phyloP scores from a whole-genome alignment of 768 basidiomycete species.

The Amanita subjunquillea region DNA sequence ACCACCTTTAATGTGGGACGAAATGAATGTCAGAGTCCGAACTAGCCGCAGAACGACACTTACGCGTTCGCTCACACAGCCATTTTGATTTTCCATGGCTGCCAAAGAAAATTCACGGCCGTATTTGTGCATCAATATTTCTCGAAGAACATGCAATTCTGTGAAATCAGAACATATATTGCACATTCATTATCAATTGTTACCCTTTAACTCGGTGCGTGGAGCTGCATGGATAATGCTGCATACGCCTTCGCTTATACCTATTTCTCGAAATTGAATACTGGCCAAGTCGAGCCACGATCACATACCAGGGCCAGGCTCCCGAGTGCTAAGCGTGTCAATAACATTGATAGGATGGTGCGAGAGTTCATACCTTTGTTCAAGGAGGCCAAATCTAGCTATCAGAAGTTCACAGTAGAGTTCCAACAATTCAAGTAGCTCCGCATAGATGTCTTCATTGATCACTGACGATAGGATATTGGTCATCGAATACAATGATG shows the following conservation, averaged over 20 bases:
- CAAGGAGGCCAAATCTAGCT: slow-evolving; percentile 86
- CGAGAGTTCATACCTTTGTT: slow-evolving; percentile 57
- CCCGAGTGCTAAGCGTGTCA: slow-evolving; percentile 42
- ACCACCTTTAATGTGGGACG: slow-evolving; percentile 40
- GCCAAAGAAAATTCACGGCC: slow-evolving; percentile 81
- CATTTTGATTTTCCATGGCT: slow-evolving; percentile 80
- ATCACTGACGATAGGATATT: slow-evolving; percentile 40
- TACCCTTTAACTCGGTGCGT: slow-evolving; percentile 84
- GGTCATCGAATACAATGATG: slow-evolving; percentile 2
- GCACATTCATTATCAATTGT: slow-evolving; percentile 2
- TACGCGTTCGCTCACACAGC: slow-evolving; percentile 78
- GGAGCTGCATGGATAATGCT: slow-evolving; percentile 88
- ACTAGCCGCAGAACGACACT: slow-evolving; percentile 14
- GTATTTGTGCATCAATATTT: slow-evolving; percentile 93
- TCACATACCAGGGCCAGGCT: slow-evolving; percentile 70
- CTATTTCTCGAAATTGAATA: slow-evolving; percentile 11
- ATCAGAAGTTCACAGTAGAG: slow-evolving; percentile 91
- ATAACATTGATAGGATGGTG: slow-evolving; percentile 6
- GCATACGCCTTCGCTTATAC: slow-evolving; percentile 69
- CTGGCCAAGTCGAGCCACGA: neutral
- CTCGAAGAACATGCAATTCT: slow-evolving; percentile 88
- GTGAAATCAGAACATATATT: neutral
- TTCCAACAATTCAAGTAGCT: slow-evolving; percentile 86
- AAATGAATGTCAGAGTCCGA: slow-evolving; percentile 1
- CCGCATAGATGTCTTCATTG: slow-evolving; percentile 76